A percentile compares a stretch with the other conserved stretches of the same genome.
These are phyloP conservation scores for Adansonia grandidieri DNA, from an alignment of 441 rosid genomes.

Conservation along the genomic window DNA sequence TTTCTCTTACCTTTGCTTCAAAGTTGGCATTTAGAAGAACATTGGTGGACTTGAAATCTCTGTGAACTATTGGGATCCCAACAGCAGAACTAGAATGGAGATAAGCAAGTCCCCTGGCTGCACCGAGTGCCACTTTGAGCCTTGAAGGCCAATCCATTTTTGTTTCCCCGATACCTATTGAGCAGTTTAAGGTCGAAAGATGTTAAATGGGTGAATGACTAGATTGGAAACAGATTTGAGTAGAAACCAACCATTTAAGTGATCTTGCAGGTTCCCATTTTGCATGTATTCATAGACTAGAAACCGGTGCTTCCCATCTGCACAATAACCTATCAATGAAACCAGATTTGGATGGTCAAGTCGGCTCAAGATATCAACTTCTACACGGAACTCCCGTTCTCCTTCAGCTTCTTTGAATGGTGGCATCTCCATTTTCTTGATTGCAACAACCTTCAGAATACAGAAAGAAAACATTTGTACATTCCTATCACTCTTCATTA, in stretches of 20 bases:
- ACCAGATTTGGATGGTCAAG: conserved; percentile 11
- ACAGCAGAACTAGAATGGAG: conserved; percentile 76
- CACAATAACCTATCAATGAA: conserved; percentile 15
- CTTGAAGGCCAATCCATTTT: conserved; percentile 82
- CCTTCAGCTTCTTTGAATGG: conserved; percentile 8
- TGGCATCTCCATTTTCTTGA: conserved; percentile 11
- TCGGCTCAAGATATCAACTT: conserved; percentile 13
- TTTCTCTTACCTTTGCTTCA: conserved; percentile 73
- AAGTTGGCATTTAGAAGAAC: conserved; percentile 72
- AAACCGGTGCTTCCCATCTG: conserved; percentile 8
- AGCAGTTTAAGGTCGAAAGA: conserved; percentile 13
- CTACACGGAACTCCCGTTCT: conserved; percentile 9
- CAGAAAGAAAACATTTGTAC: neutral
- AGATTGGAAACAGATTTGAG: neutral
- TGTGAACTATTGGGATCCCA: conserved; percentile 87
- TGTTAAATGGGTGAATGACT: too few relatives aligned
- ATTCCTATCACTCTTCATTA: neutral
- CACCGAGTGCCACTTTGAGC: conserved; percentile 67
- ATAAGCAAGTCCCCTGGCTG: conserved; percentile 50
- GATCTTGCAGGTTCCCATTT: conserved; percentile 18
- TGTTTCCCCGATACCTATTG: conserved; percentile 70
- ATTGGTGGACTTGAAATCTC: conserved; percentile 91
- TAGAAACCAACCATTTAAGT: neutral
- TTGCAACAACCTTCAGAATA: neutral
- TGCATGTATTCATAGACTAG: conserved; percentile 17